Conservation (phyloP, 2,329 filamentous ascomycete genomes). For the Paecilomyces formosus region DNA sequence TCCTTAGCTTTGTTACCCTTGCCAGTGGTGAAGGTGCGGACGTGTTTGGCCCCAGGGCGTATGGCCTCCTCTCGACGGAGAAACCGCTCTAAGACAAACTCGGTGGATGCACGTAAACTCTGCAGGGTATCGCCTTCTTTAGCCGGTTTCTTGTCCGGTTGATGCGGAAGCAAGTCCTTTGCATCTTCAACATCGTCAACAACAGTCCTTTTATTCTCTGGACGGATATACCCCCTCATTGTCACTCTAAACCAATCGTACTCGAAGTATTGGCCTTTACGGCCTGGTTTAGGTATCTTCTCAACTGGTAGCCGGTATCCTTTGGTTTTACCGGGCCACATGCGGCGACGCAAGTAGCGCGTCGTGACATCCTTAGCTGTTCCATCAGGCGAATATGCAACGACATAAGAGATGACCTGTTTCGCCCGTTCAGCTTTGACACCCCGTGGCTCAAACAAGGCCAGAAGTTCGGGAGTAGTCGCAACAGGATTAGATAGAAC, state of each 20-base stretch:
- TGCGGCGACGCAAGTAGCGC: slow-evolving; percentile 74
- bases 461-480: slow-evolving; percentile 62
- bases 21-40: slow-evolving; percentile 66
- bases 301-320: slow-evolving; percentile 70
- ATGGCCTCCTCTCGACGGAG: slow-evolving; percentile 89
- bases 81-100: slow-evolving; percentile 80
- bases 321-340: slow-evolving; percentile 84
- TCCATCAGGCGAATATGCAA: slow-evolving; percentile 75
- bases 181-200: slow-evolving; percentile 73
- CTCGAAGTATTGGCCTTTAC: slow-evolving; percentile 67
- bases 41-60: slow-evolving; percentile 57
- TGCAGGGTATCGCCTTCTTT: slow-evolving; percentile 76
- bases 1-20: slow-evolving; percentile 67
- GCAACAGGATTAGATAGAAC: slow-evolving; percentile 60
- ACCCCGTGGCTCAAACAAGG: slow-evolving; percentile 75
- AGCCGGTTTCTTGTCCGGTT: slow-evolving; percentile 64
- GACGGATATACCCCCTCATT: slow-evolving; percentile 64
- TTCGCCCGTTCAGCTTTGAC: slow-evolving; percentile 75
- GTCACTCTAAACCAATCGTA: slow-evolving; percentile 84
- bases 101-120: slow-evolving; percentile 77
- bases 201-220: slow-evolving; percentile 50
- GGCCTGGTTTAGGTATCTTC: slow-evolving; percentile 73
- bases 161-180: slow-evolving; percentile 65
- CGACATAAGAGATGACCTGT: slow-evolving; percentile 82
- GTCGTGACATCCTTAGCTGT: slow-evolving; percentile 93